These are phyloP conservation scores for Nothopassalora personata DNA, from an alignment of 2,329 filamentous ascomycete species.

Conservation along the genomic window DNA sequence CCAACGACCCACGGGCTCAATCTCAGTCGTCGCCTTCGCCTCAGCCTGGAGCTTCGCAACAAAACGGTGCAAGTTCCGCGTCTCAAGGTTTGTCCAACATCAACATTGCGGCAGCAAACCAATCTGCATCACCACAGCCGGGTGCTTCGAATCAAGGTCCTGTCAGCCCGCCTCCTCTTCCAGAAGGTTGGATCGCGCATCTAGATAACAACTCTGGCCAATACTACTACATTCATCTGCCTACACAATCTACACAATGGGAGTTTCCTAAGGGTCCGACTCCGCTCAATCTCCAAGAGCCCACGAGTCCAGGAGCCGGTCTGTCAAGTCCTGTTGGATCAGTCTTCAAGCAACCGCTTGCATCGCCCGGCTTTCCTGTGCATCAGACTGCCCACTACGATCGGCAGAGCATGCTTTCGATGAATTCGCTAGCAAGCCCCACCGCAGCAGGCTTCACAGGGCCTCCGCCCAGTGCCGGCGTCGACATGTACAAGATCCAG, in stretches of 20 bases:
- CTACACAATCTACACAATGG: conserved; percentile 95
- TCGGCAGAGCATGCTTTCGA: conserved; percentile 78
- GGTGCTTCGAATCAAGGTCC: conserved; percentile 48
- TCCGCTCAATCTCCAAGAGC: conserved; percentile 77
- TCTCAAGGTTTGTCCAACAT: conserved; percentile 37
- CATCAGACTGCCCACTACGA: conserved; percentile 73
- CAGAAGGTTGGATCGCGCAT: conserved; percentile 97
- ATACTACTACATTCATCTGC: conserved; percentile 97
- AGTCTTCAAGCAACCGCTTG: conserved; percentile 60
- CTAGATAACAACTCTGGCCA: conserved; percentile 92
- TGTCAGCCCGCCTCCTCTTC: conserved; percentile 82
- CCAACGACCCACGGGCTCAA: conserved; percentile 61
- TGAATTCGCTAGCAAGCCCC: conserved; percentile 67
- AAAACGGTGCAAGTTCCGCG: conserved; percentile 27
- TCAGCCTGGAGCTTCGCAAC: conserved; percentile 37
- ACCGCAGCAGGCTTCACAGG: conserved; percentile 78
- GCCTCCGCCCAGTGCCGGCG: conserved; percentile 80
- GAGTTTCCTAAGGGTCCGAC: conserved; percentile 96
- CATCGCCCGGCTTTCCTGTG: conserved; percentile 70
- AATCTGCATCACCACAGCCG: conserved; percentile 16
- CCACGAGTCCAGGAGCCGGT: conserved; percentile 70
- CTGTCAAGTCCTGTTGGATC: conserved; percentile 42
- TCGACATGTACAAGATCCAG: conserved; percentile 88
- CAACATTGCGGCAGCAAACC: conserved; percentile 35
- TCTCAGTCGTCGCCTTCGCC: conserved; percentile 33